These are phyloP conservation scores for Zopfochytrium polystomum DNA, from an alignment of 371 early-diverging fungal species.

Conservation along the genomic window DNA sequence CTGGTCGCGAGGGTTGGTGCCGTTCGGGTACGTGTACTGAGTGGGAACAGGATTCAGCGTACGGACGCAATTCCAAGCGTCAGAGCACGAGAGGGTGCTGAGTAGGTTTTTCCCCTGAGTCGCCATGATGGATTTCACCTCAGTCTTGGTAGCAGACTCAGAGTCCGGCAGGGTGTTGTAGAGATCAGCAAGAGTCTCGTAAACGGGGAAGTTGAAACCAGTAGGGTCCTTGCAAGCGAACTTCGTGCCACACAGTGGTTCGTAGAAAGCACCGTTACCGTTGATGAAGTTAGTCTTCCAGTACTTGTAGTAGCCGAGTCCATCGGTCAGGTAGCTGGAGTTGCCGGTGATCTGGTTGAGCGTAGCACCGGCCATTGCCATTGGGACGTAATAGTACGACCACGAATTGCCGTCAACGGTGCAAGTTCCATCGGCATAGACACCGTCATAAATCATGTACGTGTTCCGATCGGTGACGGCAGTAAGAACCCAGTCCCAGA, in stretches of 20 bases:
- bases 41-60: slow-evolving; percentile 7
- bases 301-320: slow-evolving; percentile 11
- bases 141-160: slow-evolving; percentile 18
- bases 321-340: slow-evolving; percentile 23
- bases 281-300: slow-evolving; percentile 15
- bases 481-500: slow-evolving; percentile 37
- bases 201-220: slow-evolving; percentile 17
- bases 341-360: slow-evolving; percentile 32
- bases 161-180: slow-evolving; percentile 14
- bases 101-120: slow-evolving; percentile 8
- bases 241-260: slow-evolving; percentile 22
- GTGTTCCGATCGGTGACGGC: slow-evolving; percentile 8
- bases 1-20: slow-evolving; percentile 29
- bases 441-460: slow-evolving; percentile 14
- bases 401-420: background rate
- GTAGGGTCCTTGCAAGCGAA: slow-evolving; percentile 22
- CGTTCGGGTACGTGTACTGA: slow-evolving; percentile 5
- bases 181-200: slow-evolving; percentile 26
- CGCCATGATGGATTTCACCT: slow-evolving; percentile 26
- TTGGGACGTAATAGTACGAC: slow-evolving; percentile 31
- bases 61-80: slow-evolving; percentile 21
- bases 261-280: slow-evolving; percentile 14
- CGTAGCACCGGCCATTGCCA: slow-evolving; percentile 27
- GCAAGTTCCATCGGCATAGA: slow-evolving; percentile 3
- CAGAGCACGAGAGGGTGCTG: slow-evolving; percentile 2